These are phyloP conservation scores for Fusarium redolens DNA, from an alignment of 2,329 filamentous ascomycete species.

Conservation along the genomic window DNA sequence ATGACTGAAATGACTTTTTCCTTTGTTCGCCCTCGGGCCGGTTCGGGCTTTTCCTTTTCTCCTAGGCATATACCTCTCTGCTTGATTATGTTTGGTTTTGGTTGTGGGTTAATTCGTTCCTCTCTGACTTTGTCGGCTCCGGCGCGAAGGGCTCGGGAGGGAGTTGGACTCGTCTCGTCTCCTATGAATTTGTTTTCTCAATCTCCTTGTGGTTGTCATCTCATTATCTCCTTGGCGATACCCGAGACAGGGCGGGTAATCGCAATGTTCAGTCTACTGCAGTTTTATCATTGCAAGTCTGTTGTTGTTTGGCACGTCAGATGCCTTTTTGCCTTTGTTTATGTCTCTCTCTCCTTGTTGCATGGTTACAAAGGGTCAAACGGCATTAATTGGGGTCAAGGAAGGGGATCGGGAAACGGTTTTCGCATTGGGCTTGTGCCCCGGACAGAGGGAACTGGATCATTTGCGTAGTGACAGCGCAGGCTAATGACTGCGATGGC, in stretches of 20 bases:
- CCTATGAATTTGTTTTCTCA: conserved; percentile 36
- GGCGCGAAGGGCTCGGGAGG: conserved; percentile 45
- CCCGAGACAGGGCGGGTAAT: conserved; percentile 53
- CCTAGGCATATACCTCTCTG: conserved; percentile 50
- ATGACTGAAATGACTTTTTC: conserved; percentile 65
- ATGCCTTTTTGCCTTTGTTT: conserved; percentile 23
- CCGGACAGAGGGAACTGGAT: conserved; percentile 47
- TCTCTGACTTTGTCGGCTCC: conserved; percentile 42
- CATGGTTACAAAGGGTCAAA: conserved; percentile 43
- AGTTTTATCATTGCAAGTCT: conserved; percentile 31
- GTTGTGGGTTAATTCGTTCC: conserved; percentile 31
- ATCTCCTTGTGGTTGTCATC: conserved; percentile 43
- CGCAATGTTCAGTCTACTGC: conserved; percentile 40
- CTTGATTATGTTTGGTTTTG: conserved; percentile 47
- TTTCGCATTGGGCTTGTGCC: conserved; percentile 45
- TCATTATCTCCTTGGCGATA: conserved; percentile 48
- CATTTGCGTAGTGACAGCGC: conserved; percentile 49
- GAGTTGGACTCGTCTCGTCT: conserved; percentile 45
- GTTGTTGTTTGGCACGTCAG: conserved; percentile 29
- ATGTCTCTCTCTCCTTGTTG: conserved; percentile 20
- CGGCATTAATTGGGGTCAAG: conserved; percentile 45
- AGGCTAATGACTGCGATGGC: conserved; percentile 59
- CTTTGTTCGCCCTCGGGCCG: conserved; percentile 49
- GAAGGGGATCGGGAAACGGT: conserved; percentile 43
- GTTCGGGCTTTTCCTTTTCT: conserved; percentile 43